Conservation (phyloP, 257 asterid genomes). For the Scutellaria baicalensis region DNA sequence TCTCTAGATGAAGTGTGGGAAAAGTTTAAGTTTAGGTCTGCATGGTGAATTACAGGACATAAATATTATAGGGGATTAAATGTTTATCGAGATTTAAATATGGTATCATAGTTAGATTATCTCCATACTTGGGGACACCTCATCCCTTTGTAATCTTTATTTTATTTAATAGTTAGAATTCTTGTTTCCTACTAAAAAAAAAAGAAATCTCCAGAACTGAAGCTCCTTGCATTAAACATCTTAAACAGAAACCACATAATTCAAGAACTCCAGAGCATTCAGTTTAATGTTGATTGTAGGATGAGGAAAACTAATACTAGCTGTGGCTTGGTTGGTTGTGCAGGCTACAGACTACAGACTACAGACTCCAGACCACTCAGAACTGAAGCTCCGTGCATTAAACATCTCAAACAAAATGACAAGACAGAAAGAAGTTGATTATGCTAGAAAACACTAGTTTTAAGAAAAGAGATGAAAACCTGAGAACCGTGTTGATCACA, state of each 20-base stretch:
- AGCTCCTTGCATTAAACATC: not conserved
- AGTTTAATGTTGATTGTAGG: not conserved
- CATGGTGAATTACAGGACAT: no score
- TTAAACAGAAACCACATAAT: not conserved
- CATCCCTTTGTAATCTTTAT: no score
- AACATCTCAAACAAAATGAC: conserved; percentile 1
- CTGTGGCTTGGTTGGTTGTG: not conserved
- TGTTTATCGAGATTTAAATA: no score
- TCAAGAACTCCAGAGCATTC: not conserved
- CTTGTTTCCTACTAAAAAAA: no score
- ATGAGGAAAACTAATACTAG: not conserved
- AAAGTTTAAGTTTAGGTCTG: no score
- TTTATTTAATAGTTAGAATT: no score
- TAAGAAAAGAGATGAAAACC: conserved; percentile 34
- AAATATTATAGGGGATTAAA: no score
- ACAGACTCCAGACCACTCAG: not conserved
- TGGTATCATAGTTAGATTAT: no score
- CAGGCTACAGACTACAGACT: not conserved
- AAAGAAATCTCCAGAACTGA: not conserved
- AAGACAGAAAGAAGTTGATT: not conserved
- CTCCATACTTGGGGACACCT: no score
- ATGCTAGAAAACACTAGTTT: conserved; percentile 4
- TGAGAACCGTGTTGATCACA: conserved; percentile 98
- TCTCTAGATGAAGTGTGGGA: no score
- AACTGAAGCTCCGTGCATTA: no score